Conservation (phyloP, 2,329 filamentous ascomycete genomes). For the Fusarium cyanostomum region DNA sequence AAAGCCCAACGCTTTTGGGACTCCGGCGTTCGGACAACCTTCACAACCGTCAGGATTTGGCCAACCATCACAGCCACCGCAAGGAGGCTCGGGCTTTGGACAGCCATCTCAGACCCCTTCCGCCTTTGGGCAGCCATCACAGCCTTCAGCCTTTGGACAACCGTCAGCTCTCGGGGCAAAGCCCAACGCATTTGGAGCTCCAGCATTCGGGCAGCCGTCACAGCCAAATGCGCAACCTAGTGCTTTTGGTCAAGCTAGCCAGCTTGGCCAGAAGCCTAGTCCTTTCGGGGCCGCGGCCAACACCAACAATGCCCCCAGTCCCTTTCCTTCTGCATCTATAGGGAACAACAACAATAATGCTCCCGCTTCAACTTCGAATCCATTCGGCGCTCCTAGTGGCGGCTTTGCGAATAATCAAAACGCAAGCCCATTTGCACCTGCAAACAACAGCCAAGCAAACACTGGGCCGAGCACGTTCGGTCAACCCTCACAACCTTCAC, state of each 20-base stretch:
- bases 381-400: conserved; percentile 41
- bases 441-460: conserved; percentile 29
- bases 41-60: conserved; percentile 51
- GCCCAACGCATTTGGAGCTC: conserved; percentile 21
- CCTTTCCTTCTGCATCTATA: conserved; percentile 37
- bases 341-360: conserved; percentile 34
- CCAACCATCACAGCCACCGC: conserved; percentile 53
- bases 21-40: conserved; percentile 42
- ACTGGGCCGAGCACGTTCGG: conserved; percentile 41
- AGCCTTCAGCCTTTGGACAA: conserved; percentile 47
- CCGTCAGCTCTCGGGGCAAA: conserved; percentile 41
- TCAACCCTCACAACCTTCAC: conserved; percentile 28
- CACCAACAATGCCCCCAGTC: conserved; percentile 35
- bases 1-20: conserved; percentile 45
- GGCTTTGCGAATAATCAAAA: conserved; percentile 23
- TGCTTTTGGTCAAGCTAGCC: conserved; percentile 33
- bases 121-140: conserved; percentile 55
- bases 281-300: conserved; percentile 46
- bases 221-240: conserved; percentile 4
- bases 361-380: conserved; percentile 41
- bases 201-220: conserved; percentile 55
- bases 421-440: conserved; percentile 34
- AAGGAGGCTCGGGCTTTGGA: conserved; percentile 40
- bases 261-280: conserved; percentile 21
- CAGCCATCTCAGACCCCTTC: conserved; percentile 44